phyloP scores from a whole-genome alignment of 1,284 basidiomycete genomes.

The Tilletia caries region DNA sequence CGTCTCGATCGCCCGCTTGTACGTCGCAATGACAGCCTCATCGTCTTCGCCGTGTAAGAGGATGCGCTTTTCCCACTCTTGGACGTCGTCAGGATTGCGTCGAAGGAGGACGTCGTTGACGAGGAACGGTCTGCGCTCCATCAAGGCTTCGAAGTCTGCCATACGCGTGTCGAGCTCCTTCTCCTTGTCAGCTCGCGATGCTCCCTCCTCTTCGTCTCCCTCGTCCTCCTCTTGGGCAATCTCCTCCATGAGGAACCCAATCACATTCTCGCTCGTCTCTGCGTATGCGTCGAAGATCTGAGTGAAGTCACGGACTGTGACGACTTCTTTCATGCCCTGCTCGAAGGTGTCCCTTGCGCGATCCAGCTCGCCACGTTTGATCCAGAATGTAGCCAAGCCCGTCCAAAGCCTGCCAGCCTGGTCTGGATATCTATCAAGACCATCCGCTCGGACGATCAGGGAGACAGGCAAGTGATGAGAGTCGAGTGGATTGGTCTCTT shows the following conservation, averaged over 20 bases:
- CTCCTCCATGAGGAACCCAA: slow-evolving; percentile 86
- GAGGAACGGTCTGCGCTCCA: slow-evolving; percentile 92
- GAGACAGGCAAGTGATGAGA: slow-evolving; percentile 79
- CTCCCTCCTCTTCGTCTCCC: slow-evolving; percentile 27
- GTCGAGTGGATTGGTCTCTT: slow-evolving; percentile 74
- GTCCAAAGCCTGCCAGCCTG: slow-evolving; percentile 95
- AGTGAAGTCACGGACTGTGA: slow-evolving; percentile 95
- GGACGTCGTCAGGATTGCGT: slow-evolving; percentile 94
- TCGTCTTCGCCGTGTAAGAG: slow-evolving; percentile 89
- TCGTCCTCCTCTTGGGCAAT: slow-evolving; percentile 58
- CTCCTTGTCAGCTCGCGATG: slow-evolving; percentile 66
- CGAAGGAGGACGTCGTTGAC: slow-evolving; percentile 92
- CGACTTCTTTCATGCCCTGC: slow-evolving; percentile 73
- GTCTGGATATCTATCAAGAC: slow-evolving; percentile 83
- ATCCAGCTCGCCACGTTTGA: slow-evolving; percentile 92
- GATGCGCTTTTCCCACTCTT: slow-evolving; percentile 99
- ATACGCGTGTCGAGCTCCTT: slow-evolving; percentile 81
- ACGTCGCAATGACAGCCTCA: slow-evolving; percentile 89
- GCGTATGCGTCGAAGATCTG: slow-evolving; percentile 97
- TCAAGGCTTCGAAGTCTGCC: slow-evolving; percentile 88
- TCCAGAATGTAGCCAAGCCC: slow-evolving; percentile 96
- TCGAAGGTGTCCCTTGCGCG: slow-evolving; percentile 84
- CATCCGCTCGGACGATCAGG: slow-evolving; percentile 76
- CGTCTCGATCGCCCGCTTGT: slow-evolving; percentile 81
- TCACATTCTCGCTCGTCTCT: slow-evolving; percentile 86